A percentile compares a stretch with the other conserved stretches of the same genome.
Conservation (phyloP, 2,329 filamentous ascomycete genomes). For the Byssochlamys sp. region DNA sequence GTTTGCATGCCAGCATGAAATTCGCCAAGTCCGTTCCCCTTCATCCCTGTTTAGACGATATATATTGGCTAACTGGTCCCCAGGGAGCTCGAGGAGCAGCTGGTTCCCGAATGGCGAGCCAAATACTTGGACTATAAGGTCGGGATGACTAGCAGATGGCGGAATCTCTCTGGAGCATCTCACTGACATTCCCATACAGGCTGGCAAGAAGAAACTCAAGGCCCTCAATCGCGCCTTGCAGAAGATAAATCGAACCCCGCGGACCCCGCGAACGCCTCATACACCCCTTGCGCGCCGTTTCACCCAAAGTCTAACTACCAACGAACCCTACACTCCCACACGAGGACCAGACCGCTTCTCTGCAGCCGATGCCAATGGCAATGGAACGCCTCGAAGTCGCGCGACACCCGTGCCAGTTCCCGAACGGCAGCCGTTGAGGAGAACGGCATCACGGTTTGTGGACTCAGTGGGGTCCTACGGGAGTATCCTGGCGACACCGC, state of each 20-base stretch:
- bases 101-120: constrained; percentile 86
- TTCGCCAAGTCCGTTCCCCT: constrained; percentile 47
- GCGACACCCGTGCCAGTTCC: constrained; percentile 30
- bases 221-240: constrained; percentile 63
- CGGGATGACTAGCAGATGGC: constrained; percentile 10
- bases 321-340: constrained; percentile 6
- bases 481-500: constrained; percentile 52
- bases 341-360: constrained; percentile 8
- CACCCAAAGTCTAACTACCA: constrained; percentile 9
- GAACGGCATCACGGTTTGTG: constrained; percentile 25
- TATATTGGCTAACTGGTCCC: background rate
- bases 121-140: constrained; percentile 95
- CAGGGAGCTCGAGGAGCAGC: constrained; percentile 71
- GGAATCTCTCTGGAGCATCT: constrained; percentile 7
- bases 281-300: constrained; percentile 38
- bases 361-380: constrained; percentile 15
- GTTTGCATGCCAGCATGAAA: constrained; percentile 39
- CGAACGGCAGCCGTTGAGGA: constrained; percentile 27
- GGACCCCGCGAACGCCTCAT: constrained; percentile 40
- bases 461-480: constrained; percentile 47
- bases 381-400: constrained; percentile 17
- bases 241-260: constrained; percentile 40
- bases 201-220: constrained; percentile 87
- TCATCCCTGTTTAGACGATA: background rate
- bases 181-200: constrained; percentile 27